Percentiles rank a stretch among this genome's conserved stretches.
Evolutionary conservation across 371 early-diverging fungal genomes (phyloP).

Genomic region (Mortierella polycephala): DNA sequence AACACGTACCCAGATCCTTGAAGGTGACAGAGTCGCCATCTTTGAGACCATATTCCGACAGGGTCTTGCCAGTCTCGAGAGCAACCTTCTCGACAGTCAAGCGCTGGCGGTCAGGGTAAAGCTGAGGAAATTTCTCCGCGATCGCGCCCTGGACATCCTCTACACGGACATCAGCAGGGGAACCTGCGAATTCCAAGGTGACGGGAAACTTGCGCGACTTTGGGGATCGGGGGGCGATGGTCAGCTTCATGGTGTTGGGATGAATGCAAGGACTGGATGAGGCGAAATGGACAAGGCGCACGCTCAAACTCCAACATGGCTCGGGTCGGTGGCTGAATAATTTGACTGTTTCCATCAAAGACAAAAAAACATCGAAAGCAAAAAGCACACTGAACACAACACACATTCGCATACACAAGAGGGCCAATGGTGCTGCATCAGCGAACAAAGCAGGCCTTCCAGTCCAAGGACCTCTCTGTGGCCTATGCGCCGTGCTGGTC

Average conservation of each 20-base stretch:
- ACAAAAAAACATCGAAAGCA: background rate
- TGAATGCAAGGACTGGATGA: constrained; percentile 1
- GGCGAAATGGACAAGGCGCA: background rate
- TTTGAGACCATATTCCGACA: constrained; percentile 67
- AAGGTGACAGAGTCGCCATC: constrained; percentile 75
- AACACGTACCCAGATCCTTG: constrained; percentile 80
- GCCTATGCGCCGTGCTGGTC: constrained; percentile 45
- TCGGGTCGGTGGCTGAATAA: constrained; percentile 18
- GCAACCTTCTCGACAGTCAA: constrained; percentile 65
- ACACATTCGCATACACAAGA: too few species aligned
- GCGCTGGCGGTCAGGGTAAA: constrained; percentile 82
- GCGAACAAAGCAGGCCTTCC: constrained; percentile 51
- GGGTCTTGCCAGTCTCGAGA: constrained; percentile 66
- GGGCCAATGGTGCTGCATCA: constrained; percentile 54
- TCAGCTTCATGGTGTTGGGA: constrained; percentile 47
- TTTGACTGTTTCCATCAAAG: background rate
- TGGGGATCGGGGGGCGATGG: constrained; percentile 52
- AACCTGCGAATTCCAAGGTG: constrained; percentile 67
- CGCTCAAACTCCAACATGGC: too few species aligned
- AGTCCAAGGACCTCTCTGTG: constrained; percentile 52
- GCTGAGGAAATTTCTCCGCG: constrained; percentile 67
- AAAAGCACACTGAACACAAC: background rate
- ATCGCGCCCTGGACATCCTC: constrained; percentile 74
- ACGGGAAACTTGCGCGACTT: constrained; percentile 66
- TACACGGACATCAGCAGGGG: constrained; percentile 65